Evolutionary conservation across 345 rosid genomes (phyloP).

Genomic region (Euphorbia tirucalli): DNA sequence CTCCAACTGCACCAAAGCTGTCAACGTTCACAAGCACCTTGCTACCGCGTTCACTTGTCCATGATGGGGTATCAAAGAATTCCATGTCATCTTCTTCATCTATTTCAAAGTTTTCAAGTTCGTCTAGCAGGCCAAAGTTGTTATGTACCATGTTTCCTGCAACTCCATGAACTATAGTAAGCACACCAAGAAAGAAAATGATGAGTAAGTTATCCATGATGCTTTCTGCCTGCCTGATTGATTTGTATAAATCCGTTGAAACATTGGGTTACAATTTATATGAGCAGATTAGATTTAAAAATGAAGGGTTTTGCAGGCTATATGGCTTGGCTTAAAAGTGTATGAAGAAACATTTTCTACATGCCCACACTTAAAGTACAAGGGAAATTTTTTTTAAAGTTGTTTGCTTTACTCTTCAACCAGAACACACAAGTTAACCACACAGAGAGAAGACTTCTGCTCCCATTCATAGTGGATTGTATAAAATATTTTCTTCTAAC

Average conservation of each 20-base stretch:
- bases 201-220: constrained; percentile 52
- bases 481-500: constrained; percentile 13
- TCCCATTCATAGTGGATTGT: constrained; percentile 17
- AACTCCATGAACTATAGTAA: constrained; percentile 49
- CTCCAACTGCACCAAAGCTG: constrained; percentile 85
- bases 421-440: constrained; percentile 34
- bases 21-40: constrained; percentile 87
- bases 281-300: constrained; percentile 46
- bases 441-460: constrained; percentile 27
- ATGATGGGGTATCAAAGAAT: constrained; percentile 39
- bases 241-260: constrained; percentile 40
- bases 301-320: constrained; percentile 40
- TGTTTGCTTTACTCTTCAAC: constrained; percentile 91
- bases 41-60: constrained; percentile 55
- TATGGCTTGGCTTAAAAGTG: constrained; percentile 95
- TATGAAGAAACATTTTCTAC: constrained; percentile 61
- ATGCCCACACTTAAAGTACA: constrained; percentile 78
- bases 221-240: constrained; percentile 29
- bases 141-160: constrained; percentile 38
- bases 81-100: constrained; percentile 49
- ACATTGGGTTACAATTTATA: constrained; percentile 46
- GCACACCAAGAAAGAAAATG: constrained; percentile 46
- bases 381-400: constrained; percentile 49
- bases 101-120: constrained; percentile 51
- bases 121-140: constrained; percentile 47